These are phyloP conservation scores for Mucor ambiguus DNA, from an alignment of 371 early-diverging fungal genomes.

Conservation along the genomic window DNA sequence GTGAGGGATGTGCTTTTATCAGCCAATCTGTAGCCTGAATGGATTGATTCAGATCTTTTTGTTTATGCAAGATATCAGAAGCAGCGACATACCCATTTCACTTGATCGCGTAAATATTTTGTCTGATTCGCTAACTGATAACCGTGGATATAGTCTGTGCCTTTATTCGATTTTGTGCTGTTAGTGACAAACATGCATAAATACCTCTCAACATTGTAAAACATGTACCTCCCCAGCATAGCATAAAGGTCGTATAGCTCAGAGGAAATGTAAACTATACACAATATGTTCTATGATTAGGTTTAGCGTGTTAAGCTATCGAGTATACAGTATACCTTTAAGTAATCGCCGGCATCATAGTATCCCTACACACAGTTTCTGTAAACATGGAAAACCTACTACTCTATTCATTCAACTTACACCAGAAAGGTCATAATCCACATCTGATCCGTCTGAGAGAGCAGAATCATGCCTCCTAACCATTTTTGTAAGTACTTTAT, in stretches of 20 bases:
- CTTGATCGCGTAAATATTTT: constrained; percentile 44
- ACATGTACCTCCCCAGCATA: constrained; percentile 58
- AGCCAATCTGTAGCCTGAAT: constrained; percentile 58
- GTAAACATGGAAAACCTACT: background rate
- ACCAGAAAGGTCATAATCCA: constrained; percentile 48
- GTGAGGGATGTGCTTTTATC: constrained; percentile 37
- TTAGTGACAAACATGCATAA: background rate
- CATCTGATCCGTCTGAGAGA: constrained; percentile 49
- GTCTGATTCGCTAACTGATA: constrained; percentile 55
- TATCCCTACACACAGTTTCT: constrained; percentile 28
- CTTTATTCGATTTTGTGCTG: background rate
- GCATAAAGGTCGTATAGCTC: constrained; percentile 50
- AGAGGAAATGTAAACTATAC: constrained; percentile 61
- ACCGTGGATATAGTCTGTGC: constrained; percentile 49
- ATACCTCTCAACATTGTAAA: background rate
- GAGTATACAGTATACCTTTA: constrained; percentile 17
- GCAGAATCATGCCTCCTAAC: constrained; percentile 58
- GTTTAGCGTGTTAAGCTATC: background rate
- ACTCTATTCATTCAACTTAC: constrained; percentile 7
- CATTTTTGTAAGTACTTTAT: background rate
- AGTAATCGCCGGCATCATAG: constrained; percentile 41
- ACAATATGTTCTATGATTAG: background rate
- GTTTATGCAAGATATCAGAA: background rate
- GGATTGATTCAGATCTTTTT: background rate
- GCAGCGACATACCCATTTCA: constrained; percentile 56